phyloP scores from a whole-genome alignment of 805 yeast genomes.

The Starmera amethionina region DNA sequence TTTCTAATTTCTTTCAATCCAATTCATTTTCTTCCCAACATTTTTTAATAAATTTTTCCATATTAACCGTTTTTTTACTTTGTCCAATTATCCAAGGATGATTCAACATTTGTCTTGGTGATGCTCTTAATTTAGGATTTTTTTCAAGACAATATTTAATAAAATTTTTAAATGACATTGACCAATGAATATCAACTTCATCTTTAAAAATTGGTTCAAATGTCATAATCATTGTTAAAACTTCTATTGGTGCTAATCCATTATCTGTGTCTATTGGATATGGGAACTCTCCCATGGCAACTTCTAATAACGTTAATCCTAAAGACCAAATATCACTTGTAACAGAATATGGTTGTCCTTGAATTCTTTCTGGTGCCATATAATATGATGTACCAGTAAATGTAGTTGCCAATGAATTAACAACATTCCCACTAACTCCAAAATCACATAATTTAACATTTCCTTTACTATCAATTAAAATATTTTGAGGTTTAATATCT shows the following conservation, averaged over 20 bases:
- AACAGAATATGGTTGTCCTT: slow-evolving; percentile 91
- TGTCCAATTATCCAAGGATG: slow-evolving; percentile 93
- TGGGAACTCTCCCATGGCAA: slow-evolving; percentile 89
- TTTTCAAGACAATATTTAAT: slow-evolving; percentile 73
- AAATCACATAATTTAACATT: slow-evolving; percentile 91
- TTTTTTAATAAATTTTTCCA: slow-evolving; percentile 75
- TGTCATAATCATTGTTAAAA: slow-evolving; percentile 70
- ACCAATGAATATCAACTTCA: slow-evolving; percentile 73
- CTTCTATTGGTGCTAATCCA: slow-evolving; percentile 76
- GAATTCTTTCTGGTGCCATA: slow-evolving; percentile 98
- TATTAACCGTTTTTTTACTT: slow-evolving; percentile 58
- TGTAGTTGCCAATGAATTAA: slow-evolving; percentile 89
- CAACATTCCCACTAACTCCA: slow-evolving; percentile 97
- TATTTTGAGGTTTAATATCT: slow-evolving; percentile 94
- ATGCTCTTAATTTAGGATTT: slow-evolving; percentile 71
- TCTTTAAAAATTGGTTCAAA: slow-evolving; percentile 75
- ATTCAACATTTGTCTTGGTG: slow-evolving; percentile 84
- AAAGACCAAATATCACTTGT: slow-evolving; percentile 96
- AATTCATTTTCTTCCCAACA: slow-evolving; percentile 14
- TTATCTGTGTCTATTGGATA: slow-evolving; percentile 27
- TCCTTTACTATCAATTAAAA: slow-evolving; percentile 64
- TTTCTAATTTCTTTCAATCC: too few relatives aligned
- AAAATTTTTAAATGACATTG: slow-evolving; percentile 73
- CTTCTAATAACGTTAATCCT: slow-evolving; percentile 86
- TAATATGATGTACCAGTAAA: slow-evolving; percentile 96